Conservation (phyloP, 768 basidiomycete genomes). For the Suillus decipiens region DNA sequence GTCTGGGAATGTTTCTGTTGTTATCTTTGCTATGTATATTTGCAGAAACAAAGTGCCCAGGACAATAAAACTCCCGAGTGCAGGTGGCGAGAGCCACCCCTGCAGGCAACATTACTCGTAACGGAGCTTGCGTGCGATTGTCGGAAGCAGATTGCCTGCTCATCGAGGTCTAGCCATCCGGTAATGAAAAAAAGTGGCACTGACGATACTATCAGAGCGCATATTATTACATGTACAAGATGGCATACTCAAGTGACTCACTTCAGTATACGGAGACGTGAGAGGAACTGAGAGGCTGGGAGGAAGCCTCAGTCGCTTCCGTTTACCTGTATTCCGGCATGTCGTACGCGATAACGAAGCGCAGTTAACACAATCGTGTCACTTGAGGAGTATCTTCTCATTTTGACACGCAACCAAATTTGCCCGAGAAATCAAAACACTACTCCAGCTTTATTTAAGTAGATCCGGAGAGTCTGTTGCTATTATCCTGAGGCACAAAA, state of each 20-base stretch:
- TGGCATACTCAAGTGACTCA: not conserved
- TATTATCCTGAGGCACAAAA: not conserved
- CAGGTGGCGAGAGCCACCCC: not conserved
- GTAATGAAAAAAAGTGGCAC: not conserved
- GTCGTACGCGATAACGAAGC: conserved; percentile 1
- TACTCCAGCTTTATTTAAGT: not conserved
- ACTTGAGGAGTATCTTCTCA: not conserved
- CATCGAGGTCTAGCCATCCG: not conserved
- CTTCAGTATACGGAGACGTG: not conserved
- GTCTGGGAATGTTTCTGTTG: not conserved
- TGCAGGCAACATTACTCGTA: not conserved
- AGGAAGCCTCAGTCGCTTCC: not conserved
- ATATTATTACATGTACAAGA: not conserved
- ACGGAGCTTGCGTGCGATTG: not conserved
- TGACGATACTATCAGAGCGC: not conserved
- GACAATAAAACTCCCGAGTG: not conserved
- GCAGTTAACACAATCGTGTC: not conserved
- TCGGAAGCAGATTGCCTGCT: not conserved
- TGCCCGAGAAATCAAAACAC: not conserved
- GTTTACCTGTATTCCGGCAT: not conserved
- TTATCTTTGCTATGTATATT: not conserved
- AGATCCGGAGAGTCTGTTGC: not conserved
- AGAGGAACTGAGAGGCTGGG: conserved; percentile 1
- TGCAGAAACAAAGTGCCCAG: not conserved
- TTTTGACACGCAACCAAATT: not conserved